Conservation (phyloP, 805 yeast species). For the Kuraishia ogatae region DNA sequence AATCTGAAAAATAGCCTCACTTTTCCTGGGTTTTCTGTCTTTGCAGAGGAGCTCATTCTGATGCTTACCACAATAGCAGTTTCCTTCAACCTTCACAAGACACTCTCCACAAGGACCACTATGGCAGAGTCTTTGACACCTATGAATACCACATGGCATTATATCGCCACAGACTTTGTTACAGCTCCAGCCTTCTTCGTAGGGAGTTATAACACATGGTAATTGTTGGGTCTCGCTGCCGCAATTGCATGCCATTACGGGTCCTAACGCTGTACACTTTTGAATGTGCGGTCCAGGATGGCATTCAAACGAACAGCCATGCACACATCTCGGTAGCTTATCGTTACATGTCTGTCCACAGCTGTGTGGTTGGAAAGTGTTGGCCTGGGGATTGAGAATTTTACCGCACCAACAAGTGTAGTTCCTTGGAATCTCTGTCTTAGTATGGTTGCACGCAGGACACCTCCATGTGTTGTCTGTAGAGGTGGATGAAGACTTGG, state of each 20-base stretch:
- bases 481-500: constrained; percentile 60
- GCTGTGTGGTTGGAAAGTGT: constrained; percentile 64
- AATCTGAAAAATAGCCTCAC: constrained; percentile 8
- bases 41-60: constrained; percentile 33
- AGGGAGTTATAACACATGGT: constrained; percentile 70
- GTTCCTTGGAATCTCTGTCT: constrained; percentile 37
- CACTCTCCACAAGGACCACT: constrained; percentile 80
- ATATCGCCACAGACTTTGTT: constrained; percentile 47
- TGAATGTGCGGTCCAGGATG: constrained; percentile 86
- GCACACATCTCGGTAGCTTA: constrained; percentile 51
- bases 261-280: constrained; percentile 72
- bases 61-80: constrained; percentile 73
- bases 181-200: constrained; percentile 62
- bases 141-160: constrained; percentile 67
- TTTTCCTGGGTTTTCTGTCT: constrained; percentile 28
- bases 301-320: constrained; percentile 66
- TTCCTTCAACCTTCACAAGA: constrained; percentile 32
- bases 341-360: constrained; percentile 80
- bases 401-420: constrained; percentile 90
- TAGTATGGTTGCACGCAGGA: constrained; percentile 64
- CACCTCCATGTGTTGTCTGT: constrained; percentile 67
- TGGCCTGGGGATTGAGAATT: constrained; percentile 52
- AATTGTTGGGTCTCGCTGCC: constrained; percentile 58
- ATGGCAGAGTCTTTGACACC: constrained; percentile 60
- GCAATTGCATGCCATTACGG: constrained; percentile 62